phyloP scores from a whole-genome alignment of 305 asterid genomes.

The Withania somnifera region DNA sequence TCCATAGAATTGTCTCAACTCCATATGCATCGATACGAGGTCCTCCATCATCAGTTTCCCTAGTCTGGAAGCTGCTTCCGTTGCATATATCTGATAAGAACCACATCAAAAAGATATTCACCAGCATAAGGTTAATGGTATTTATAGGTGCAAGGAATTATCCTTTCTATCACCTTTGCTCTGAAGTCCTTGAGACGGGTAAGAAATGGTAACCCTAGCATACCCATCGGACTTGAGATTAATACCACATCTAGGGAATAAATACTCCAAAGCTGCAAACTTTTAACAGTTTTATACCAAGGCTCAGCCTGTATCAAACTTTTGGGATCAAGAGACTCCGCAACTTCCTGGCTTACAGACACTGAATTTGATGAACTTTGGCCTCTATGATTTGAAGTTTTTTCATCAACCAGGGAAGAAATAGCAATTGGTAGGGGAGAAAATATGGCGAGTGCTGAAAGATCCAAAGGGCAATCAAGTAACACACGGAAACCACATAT shows the following conservation, averaged over 20 bases:
- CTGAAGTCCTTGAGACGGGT: constrained; percentile 51
- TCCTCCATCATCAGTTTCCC: constrained; percentile 83
- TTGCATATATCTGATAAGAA: constrained; percentile 55
- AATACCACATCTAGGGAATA: constrained; percentile 60
- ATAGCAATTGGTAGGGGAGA: constrained; percentile 42
- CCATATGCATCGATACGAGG: constrained; percentile 68
- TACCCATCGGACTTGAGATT: constrained; percentile 71
- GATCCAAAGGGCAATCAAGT: constrained; percentile 81
- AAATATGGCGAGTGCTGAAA: constrained; percentile 56
- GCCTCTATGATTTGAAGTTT: constrained; percentile 5
- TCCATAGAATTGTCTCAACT: constrained; percentile 65
- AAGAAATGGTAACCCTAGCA: constrained; percentile 79
- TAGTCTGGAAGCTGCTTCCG: constrained; percentile 69
- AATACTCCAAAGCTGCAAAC: constrained; percentile 49
- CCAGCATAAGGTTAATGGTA: not conserved
- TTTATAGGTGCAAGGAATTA: not conserved
- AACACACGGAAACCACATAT: constrained; percentile 54
- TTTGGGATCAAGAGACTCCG: constrained; percentile 23
- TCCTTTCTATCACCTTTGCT: constrained; percentile 42
- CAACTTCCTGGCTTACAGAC: constrained; percentile 10
- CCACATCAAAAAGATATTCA: not conserved
- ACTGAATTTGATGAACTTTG: constrained; percentile 12
- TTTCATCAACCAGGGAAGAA: constrained; percentile 6
- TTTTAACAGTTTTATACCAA: constrained; percentile 45
- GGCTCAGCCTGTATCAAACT: constrained; percentile 67